phyloP scores from a whole-genome alignment of 352 stramenopile species.

The Aphanomyces astaci region DNA sequence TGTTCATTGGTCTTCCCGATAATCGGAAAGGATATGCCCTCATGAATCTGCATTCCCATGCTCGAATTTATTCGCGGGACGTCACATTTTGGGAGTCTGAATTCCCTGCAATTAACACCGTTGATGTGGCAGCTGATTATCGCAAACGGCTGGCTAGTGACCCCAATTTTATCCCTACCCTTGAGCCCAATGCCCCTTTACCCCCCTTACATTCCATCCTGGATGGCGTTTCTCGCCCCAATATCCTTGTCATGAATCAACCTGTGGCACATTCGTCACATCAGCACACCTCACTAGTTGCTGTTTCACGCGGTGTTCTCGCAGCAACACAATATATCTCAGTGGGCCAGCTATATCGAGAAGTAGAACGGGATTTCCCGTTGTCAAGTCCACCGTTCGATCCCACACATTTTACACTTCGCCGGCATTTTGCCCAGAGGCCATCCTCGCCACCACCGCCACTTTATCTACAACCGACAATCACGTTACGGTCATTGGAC shows the following conservation, averaged over 20 bases:
- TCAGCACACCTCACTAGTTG: background rate
- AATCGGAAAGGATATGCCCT: background rate
- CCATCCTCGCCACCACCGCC: no score
- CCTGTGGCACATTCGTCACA: background rate
- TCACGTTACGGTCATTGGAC: no score
- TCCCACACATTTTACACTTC: no score
- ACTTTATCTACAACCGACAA: no score
- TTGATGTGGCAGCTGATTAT: background rate
- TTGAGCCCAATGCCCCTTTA: background rate
- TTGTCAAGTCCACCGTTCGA: no score
- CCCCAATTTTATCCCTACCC: no score
- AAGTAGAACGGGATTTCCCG: no score
- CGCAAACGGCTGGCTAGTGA: background rate
- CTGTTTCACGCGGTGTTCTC: no score
- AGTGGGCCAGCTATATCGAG: no score
- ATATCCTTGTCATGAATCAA: background rate
- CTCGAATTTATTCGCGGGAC: background rate
- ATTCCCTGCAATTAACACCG: background rate
- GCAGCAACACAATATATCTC: no score
- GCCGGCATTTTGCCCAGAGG: no score
- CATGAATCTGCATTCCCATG: background rate
- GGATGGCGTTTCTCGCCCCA: background rate
- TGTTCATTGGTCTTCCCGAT: background rate
- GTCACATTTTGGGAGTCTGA: background rate
- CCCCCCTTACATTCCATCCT: background rate